Evolutionary conservation across 225 moss, liverwort and hornwort genomes (phyloP).

Genomic region (Rhytidiadelphus loreus): DNA sequence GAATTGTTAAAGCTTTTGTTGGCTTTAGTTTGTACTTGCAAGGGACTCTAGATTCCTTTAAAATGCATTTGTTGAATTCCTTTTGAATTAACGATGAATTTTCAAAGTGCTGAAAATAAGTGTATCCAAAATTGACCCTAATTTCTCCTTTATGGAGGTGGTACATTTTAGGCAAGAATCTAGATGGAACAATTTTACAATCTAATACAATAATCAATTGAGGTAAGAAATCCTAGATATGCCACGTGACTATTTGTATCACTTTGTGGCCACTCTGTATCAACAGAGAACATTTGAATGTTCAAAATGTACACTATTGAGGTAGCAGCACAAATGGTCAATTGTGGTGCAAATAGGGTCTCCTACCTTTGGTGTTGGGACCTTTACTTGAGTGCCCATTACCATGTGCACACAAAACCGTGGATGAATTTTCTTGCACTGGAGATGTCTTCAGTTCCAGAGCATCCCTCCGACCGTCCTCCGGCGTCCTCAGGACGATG

Average conservation of each 20-base stretch:
- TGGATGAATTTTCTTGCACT: neutral
- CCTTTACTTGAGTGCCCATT: neutral
- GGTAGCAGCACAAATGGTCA: neutral
- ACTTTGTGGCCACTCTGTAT: neutral
- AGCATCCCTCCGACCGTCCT: neutral
- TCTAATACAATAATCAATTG: neutral
- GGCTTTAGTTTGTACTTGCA: too few species aligned
- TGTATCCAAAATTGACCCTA: too few species aligned
- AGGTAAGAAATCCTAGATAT: fast-evolving
- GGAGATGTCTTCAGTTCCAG: too few species aligned
- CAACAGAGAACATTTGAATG: fast-evolving
- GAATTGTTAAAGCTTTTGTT: too few species aligned
- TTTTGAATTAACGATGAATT: neutral
- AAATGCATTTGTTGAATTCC: neutral
- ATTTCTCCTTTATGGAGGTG: neutral
- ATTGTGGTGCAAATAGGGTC: fast-evolving
- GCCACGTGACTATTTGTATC: fast-evolving
- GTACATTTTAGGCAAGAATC: neutral
- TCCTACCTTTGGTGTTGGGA: neutral
- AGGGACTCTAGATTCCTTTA: too few species aligned
- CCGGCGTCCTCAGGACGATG: too few species aligned
- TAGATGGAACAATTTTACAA: neutral
- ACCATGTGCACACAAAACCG: neutral
- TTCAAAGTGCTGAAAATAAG: neutral
- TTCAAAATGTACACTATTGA: neutral